Conservation (phyloP, 2,329 filamentous ascomycete species). For the Madurella fahalii region DNA sequence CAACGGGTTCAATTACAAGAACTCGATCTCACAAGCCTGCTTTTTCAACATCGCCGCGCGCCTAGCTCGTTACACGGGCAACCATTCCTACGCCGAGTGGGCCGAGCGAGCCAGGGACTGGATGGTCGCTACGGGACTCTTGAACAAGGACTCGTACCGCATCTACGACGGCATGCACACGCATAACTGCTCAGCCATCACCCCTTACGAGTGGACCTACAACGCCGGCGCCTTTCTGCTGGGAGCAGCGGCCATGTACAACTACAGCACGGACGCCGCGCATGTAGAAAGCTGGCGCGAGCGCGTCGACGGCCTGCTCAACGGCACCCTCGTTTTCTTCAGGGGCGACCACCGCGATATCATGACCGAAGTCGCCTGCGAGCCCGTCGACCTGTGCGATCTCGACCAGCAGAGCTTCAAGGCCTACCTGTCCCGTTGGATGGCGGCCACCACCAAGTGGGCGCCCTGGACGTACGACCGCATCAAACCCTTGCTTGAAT, state of each 20-base stretch:
- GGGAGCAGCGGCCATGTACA: conserved; percentile 66
- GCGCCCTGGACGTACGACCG: conserved; percentile 53
- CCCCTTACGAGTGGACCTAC: conserved; percentile 64
- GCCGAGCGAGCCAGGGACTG: conserved; percentile 70
- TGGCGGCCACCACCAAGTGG: conserved; percentile 60
- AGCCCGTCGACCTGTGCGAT: conserved; percentile 57
- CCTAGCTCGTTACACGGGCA: conserved; percentile 68
- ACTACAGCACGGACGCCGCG: conserved; percentile 45
- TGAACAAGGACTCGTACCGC: conserved; percentile 52
- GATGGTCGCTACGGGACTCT: conserved; percentile 54
- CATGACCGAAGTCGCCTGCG: conserved; percentile 64
- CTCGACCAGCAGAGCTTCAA: conserved; percentile 62
- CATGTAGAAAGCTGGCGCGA: conserved; percentile 48
- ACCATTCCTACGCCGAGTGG: conserved; percentile 73
- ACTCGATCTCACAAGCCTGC: conserved; percentile 47
- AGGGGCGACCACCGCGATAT: conserved; percentile 47
- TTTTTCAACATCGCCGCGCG: conserved; percentile 54
- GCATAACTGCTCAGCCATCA: conserved; percentile 54
- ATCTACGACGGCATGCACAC: conserved; percentile 61
- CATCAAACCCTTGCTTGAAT: conserved; percentile 50
- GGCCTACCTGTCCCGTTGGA: conserved; percentile 58
- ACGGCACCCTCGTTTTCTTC: conserved; percentile 51
- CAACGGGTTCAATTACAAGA: conserved; percentile 69
- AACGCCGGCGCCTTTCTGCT: conserved; percentile 64
- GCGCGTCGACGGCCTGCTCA: conserved; percentile 54